Percentiles rank a stretch among this genome's conserved stretches.
phyloP scores from a whole-genome alignment of 108 stramenopile species.

The Conticribra weissflogii region DNA sequence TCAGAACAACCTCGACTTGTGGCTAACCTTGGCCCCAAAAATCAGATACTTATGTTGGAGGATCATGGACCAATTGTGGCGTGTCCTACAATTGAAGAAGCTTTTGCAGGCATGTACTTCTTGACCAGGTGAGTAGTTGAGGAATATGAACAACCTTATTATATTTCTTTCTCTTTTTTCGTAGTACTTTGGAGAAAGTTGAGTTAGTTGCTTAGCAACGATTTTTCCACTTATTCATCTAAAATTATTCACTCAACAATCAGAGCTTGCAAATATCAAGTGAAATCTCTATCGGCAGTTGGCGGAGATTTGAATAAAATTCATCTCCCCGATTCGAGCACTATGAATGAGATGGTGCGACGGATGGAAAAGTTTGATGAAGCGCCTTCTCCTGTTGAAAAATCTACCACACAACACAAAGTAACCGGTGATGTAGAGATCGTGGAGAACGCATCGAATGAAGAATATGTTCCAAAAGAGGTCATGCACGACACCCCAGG shows the following conservation, averaged over 20 bases:
- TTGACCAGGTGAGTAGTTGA: too few species aligned
- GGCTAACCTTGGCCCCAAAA: slow-evolving; percentile 45
- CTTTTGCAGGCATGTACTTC: slow-evolving; percentile 51
- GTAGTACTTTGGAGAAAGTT: too few species aligned
- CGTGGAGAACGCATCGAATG: not conserved
- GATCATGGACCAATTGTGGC: slow-evolving; percentile 55
- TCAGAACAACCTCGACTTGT: slow-evolving; percentile 45
- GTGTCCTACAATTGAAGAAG: slow-evolving; percentile 47
- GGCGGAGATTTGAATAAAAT: slow-evolving; percentile 45
- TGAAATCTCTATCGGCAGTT: slow-evolving; percentile 33
- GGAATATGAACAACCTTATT: too few species aligned
- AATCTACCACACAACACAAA: not conserved
- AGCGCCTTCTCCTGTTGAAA: slow-evolving; percentile 15
- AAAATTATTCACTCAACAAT: too few species aligned
- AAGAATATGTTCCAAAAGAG: not conserved
- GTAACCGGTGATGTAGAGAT: not conserved
- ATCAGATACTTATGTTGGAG: slow-evolving; percentile 48
- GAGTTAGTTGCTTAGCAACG: too few species aligned
- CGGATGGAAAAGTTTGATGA: slow-evolving; percentile 53
- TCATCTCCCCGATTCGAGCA: slow-evolving; percentile 34
- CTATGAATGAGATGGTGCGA: slow-evolving; percentile 32
- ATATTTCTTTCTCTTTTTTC: too few species aligned
- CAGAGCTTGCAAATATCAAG: slow-evolving; percentile 51
- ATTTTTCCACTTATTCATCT: too few species aligned
- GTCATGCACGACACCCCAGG: slow-evolving; percentile 28